Evolutionary conservation across 2,329 filamentous ascomycete species (phyloP).

Genomic region (Fusarium citri): DNA sequence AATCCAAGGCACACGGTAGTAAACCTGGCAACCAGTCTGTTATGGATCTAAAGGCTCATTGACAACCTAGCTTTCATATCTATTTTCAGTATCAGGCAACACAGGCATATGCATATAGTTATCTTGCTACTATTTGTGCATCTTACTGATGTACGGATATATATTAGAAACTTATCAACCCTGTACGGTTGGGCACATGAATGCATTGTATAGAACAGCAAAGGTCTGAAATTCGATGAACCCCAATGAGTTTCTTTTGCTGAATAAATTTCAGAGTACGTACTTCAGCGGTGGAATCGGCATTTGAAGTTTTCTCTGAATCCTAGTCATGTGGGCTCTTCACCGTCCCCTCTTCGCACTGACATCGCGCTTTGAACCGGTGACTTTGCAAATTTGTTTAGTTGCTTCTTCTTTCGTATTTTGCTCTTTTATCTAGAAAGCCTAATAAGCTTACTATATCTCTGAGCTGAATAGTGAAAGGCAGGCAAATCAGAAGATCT

Average conservation of each 20-base stretch:
- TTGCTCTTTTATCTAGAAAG: not conserved
- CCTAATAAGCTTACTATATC: not conserved
- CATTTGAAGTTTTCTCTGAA: not conserved
- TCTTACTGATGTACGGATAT: no score
- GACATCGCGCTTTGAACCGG: not conserved
- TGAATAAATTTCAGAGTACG: not conserved
- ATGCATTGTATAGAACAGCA: not conserved
- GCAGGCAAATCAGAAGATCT: not conserved
- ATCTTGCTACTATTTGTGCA: no score
- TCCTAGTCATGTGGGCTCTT: slow-evolving; percentile 1
- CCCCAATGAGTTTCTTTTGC: no score
- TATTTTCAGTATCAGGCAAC: no score
- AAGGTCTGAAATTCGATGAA: not conserved
- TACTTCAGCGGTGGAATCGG: not conserved
- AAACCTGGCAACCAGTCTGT: not conserved
- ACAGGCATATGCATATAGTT: not conserved
- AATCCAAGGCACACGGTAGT: not conserved
- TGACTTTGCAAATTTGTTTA: not conserved
- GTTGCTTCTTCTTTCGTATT: not conserved
- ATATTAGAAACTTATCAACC: no score
- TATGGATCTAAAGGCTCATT: not conserved
- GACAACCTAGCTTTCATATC: not conserved
- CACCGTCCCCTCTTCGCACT: slow-evolving; percentile 2
- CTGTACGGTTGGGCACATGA: not conserved
- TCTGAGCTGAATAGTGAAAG: not conserved